Conservation (phyloP, 208 protist genomes). For the Crithidia bombi region DNA sequence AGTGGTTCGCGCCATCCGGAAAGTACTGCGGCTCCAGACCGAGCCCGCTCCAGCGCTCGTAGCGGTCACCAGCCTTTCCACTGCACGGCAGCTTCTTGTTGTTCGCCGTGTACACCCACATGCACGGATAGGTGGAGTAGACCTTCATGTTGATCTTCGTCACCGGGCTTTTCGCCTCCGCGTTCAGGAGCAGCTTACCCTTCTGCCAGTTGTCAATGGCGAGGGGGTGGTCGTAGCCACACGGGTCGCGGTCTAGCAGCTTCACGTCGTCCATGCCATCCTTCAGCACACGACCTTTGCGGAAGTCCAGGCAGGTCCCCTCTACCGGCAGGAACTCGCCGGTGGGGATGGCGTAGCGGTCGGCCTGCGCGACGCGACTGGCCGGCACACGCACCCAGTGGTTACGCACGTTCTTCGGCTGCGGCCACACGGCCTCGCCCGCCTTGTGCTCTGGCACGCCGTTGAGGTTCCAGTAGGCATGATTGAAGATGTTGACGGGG, state of each 20-base stretch:
- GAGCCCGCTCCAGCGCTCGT: constrained; percentile 38
- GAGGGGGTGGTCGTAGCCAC: constrained; percentile 43
- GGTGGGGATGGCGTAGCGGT: constrained; percentile 42
- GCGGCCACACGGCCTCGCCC: constrained; percentile 10
- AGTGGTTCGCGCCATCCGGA: constrained; percentile 49
- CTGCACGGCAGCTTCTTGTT: constrained; percentile 40
- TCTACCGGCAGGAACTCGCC: constrained; percentile 31
- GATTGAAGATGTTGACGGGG: constrained; percentile 61
- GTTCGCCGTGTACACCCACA: constrained; percentile 79
- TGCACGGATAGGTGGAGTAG: constrained; percentile 62
- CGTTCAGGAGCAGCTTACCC: constrained; percentile 45
- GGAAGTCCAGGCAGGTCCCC: constrained; percentile 46
- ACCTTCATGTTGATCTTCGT: constrained; percentile 61
- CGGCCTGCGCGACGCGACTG: constrained; percentile 34
- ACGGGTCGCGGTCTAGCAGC: constrained; percentile 39
- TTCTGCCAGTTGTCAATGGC: constrained; percentile 16
- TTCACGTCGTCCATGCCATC: constrained; percentile 40
- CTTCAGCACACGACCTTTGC: constrained; percentile 24
- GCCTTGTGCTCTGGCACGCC: constrained; percentile 41
- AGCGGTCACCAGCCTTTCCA: constrained; percentile 52
- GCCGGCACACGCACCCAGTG: constrained; percentile 43
- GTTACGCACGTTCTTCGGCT: constrained; percentile 42
- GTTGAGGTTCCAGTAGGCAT: constrained; percentile 78
- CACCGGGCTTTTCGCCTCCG: constrained; percentile 46
- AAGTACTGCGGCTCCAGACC: constrained; percentile 63